Percentiles rank a stretch among this genome's conserved stretches.
phyloP scores from a whole-genome alignment of 2,329 filamentous ascomycete species.

The Hymenoscyphus infarciens region DNA sequence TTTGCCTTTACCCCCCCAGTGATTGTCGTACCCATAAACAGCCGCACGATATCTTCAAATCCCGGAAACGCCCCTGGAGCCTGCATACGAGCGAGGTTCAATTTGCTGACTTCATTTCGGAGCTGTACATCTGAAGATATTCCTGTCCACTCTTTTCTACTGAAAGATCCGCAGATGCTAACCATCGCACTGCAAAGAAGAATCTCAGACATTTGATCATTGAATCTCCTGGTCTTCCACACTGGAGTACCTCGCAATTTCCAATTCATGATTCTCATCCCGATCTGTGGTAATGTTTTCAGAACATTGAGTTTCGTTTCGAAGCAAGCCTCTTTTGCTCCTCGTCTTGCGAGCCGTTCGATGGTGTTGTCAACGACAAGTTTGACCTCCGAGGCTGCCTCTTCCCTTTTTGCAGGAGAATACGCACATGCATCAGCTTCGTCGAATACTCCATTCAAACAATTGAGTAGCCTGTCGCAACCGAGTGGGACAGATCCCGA shows the following conservation, averaged over 20 bases:
- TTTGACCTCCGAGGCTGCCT: not conserved
- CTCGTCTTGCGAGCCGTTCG: constrained; percentile 7
- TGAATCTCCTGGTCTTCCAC: constrained; percentile 12
- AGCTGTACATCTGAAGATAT: constrained; percentile 9
- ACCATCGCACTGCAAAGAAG: constrained; percentile 16
- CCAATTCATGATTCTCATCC: constrained; percentile 13
- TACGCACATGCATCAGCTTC: not conserved
- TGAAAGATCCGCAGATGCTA: constrained; percentile 12
- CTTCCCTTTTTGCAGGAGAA: not conserved
- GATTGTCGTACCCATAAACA: not conserved
- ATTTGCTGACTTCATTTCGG: not conserved
- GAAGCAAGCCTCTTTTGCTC: constrained; percentile 2
- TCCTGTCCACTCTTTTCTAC: constrained; percentile 6
- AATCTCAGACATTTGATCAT: constrained; percentile 16
- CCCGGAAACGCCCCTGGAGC: constrained; percentile 13
- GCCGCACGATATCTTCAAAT: constrained; percentile 8
- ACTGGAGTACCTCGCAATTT: not conserved
- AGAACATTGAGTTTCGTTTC: constrained; percentile 17
- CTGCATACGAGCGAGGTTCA: constrained; percentile 9
- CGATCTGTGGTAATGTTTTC: constrained; percentile 14
- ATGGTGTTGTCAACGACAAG: constrained; percentile 9
- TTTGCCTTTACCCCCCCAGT: not conserved
- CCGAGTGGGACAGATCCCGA: constrained; percentile 6
- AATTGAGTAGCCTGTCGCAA: constrained; percentile 3
- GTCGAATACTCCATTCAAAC: not conserved